Percentiles rank a stretch among this genome's conserved stretches.
These are phyloP conservation scores for Paspalum vaginatum DNA, from an alignment of 176 grass and related monocot species.

Conservation along the genomic window DNA sequence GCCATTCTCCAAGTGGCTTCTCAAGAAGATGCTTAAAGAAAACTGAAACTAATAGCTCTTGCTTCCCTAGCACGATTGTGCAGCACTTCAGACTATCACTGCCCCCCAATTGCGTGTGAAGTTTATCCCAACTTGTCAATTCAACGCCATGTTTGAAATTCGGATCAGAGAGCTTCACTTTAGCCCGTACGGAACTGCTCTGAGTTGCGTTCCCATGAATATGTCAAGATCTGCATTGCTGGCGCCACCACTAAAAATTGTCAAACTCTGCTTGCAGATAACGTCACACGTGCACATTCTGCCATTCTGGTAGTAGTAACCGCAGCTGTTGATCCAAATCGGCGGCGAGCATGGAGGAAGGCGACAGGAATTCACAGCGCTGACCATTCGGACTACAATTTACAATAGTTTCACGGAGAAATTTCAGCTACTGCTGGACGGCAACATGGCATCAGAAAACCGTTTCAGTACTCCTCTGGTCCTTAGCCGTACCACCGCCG, in stretches of 20 bases:
- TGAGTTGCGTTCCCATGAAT: slow-evolving; percentile 24
- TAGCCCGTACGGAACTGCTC: background rate
- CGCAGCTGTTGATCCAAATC: background rate
- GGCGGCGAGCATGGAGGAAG: background rate
- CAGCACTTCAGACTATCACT: slow-evolving; percentile 7
- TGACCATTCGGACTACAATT: slow-evolving; percentile 1
- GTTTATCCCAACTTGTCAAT: background rate
- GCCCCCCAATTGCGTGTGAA: background rate
- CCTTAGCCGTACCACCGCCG: background rate
- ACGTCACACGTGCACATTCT: slow-evolving; percentile 29
- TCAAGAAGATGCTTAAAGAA: background rate
- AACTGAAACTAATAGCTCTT: background rate
- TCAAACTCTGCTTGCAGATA: background rate
- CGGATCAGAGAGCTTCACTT: background rate
- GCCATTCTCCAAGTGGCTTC: too few species aligned
- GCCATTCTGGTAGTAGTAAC: background rate
- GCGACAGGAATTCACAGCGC: background rate
- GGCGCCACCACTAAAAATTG: background rate
- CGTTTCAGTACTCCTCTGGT: background rate
- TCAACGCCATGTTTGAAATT: background rate
- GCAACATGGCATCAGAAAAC: background rate
- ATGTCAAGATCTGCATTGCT: background rate
- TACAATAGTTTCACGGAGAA: background rate
- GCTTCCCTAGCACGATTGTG: background rate
- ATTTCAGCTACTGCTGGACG: background rate